A percentile compares a stretch with the other conserved stretches of the same genome.
Evolutionary conservation across 495 filamentous ascomycete genomes (phyloP).

Genomic region (Bombardia bombarda): DNA sequence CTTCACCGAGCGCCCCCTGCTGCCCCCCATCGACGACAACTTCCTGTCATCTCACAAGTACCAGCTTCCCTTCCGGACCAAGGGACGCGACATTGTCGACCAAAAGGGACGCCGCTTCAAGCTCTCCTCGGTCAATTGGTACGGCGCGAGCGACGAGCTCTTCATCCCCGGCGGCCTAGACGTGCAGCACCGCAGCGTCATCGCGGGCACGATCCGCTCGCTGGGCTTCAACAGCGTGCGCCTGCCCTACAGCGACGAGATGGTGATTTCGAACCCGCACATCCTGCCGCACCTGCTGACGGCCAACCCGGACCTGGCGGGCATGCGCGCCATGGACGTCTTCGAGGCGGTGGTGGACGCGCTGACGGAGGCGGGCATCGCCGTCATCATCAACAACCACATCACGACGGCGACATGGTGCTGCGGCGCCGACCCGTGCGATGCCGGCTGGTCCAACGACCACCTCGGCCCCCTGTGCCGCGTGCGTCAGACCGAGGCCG

Average conservation of each 20-base stretch:
- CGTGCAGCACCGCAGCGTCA: conserved; percentile 45
- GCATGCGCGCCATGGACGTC: conserved; percentile 44
- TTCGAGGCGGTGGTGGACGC: conserved; percentile 43
- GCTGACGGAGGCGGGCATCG: conserved; percentile 47
- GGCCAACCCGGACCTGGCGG: conserved; percentile 47
- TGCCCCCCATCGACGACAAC: conserved; percentile 27
- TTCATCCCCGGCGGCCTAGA: conserved; percentile 55
- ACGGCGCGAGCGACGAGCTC: conserved; percentile 51
- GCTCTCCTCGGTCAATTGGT: conserved; percentile 56
- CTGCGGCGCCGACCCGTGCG: conserved; percentile 52
- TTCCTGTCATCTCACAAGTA: conserved; percentile 29
- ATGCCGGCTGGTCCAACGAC: conserved; percentile 51
- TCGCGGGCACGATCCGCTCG: conserved; percentile 41
- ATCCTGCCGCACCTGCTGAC: conserved; percentile 38
- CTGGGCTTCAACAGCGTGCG: conserved; percentile 59
- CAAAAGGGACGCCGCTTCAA: conserved; percentile 41
- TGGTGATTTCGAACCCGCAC: conserved; percentile 45
- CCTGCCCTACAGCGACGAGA: conserved; percentile 54
- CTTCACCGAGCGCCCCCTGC: conserved; percentile 35
- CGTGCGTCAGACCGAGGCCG: conserved; percentile 46
- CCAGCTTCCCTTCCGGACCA: conserved; percentile 42
- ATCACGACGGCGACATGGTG: conserved; percentile 56
- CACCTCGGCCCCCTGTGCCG: conserved; percentile 44
- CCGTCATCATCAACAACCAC: conserved; percentile 55
- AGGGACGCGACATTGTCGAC: conserved; percentile 50